Evolutionary conservation across 805 yeast genomes (phyloP).

Genomic region (Yamadazyma sp.): DNA sequence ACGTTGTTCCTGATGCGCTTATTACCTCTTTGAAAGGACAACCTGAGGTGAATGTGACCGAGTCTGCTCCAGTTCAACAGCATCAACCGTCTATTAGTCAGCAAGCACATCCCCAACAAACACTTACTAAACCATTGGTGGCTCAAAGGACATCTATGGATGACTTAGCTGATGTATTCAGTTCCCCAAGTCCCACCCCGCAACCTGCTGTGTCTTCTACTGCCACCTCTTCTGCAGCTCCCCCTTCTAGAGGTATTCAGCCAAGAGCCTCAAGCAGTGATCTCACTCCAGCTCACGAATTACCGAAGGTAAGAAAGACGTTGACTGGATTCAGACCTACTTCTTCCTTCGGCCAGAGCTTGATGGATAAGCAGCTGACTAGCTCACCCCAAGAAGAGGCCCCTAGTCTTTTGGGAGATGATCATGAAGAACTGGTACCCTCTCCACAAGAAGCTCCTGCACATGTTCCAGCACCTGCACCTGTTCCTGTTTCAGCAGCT

Average conservation of each 20-base stretch:
- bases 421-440: constrained; percentile 14
- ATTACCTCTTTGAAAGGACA: constrained; percentile 30
- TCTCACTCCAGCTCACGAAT: constrained; percentile 22
- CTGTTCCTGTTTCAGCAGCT: constrained; percentile 1
- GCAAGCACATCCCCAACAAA: not conserved
- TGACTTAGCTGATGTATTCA: constrained; percentile 58
- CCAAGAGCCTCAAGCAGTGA: constrained; percentile 35
- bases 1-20: constrained; percentile 68
- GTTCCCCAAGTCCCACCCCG: constrained; percentile 26
- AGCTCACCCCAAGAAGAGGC: constrained; percentile 18
- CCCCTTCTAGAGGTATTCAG: constrained; percentile 16
- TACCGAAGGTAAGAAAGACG: constrained; percentile 34
- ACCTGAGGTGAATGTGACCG: constrained; percentile 11
- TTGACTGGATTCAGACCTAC: constrained; percentile 69
- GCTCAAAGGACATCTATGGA: constrained; percentile 55
- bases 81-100: not conserved
- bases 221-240: constrained; percentile 12
- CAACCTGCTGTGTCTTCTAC: constrained; percentile 17
- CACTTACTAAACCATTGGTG: constrained; percentile 4
- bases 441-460: constrained; percentile 10
- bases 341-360: constrained; percentile 80
- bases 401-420: constrained; percentile 36
- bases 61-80: constrained; percentile 3
- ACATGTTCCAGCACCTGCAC: constrained; percentile 2
- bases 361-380: constrained; percentile 35